Base-by-base conservation (phyloP, 345 rosid species). In the rapeseed (Brassica napus) region DNA sequence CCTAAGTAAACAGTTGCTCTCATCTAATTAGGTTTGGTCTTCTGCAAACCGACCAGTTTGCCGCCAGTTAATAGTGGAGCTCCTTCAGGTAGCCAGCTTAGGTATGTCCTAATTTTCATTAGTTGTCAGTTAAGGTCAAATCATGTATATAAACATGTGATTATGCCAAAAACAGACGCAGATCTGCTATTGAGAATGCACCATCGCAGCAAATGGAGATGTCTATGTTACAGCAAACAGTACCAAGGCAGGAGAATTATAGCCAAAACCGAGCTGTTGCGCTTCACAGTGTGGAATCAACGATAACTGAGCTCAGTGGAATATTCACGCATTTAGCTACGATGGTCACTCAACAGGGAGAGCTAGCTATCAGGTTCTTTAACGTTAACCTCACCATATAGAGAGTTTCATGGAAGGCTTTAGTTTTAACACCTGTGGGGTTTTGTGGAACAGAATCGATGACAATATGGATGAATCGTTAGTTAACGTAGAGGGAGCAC, bases 321-420 rank as follows among this genome's bases (percentile, higher is more conserved):
- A 92, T 94, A 82, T 94, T 94, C 83, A 91, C 97, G 0, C 93
- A 89, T 83, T 82, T 94, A 80, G 97, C 98, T 71, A 91, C 98
- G 7, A 92, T 94, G 97, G 97, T 94, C 68, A 90, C 97, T n/a
- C 90, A 92, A 75, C 97, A 92, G 55, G 98, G 97, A 42, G 95
- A 94, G 85, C 89, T 92, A 71, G 97, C 97, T 65, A 92, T 92
- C 85, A 89, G 95, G 97, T 62, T 30, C 69, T 59, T 47, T 47
- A 47, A 26, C 61, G 30, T n/a, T 54, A 49, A 44, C 26, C 62
- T 57, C 2, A 47, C 54, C 2, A 47, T 47, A 47, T 47, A 12
- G 16, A 12, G 12, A 75, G 55, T 8, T 66, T 4, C 11, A 23
- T 26, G 23, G 18, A 57, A 15, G 57, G 65, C 8, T 60, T 39